Percentiles rank a stretch among this genome's conserved stretches.
Evolutionary conservation across 2,329 filamentous ascomycete species (phyloP).

Genomic region (Calonectria honghensis): DNA sequence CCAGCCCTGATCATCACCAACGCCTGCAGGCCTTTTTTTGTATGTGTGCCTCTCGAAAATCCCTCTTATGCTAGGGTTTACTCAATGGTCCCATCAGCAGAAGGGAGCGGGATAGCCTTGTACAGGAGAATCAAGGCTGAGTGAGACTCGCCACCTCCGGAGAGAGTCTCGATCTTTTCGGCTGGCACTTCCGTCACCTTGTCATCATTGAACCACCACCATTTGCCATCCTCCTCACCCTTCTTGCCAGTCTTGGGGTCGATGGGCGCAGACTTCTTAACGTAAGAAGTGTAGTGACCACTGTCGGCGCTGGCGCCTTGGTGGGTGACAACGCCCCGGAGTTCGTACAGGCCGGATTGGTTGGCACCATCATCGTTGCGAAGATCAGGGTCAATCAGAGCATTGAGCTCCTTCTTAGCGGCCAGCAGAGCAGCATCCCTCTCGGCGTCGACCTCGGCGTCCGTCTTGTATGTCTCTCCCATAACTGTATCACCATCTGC

Average conservation of each 20-base stretch:
- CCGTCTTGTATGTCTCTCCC: slow-evolving; percentile 90
- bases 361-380: slow-evolving; percentile 88
- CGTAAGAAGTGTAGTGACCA: slow-evolving; percentile 97
- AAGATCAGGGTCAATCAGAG: slow-evolving; percentile 84
- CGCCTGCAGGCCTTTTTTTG: slow-evolving; percentile 34
- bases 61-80: slow-evolving; percentile 38
- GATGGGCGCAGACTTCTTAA: slow-evolving; percentile 88
- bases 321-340: slow-evolving; percentile 95
- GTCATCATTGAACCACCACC: slow-evolving; percentile 99
- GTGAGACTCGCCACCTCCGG: slow-evolving; percentile 92
- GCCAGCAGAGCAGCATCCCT: slow-evolving; percentile 82
- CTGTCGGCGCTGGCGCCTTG: slow-evolving; percentile 98
- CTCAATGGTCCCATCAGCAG: slow-evolving; percentile 67
- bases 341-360: slow-evolving; percentile 95
- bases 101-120: slow-evolving; percentile 81
- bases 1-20: slow-evolving; percentile 30
- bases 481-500: slow-evolving; percentile 82
- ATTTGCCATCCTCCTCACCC: slow-evolving; percentile 90
- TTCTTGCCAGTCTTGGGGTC: slow-evolving; percentile 86
- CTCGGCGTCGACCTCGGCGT: slow-evolving; percentile 93
- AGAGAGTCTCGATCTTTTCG: slow-evolving; percentile 92
- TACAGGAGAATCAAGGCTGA: slow-evolving; percentile 89
- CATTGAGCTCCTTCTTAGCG: slow-evolving; percentile 91
- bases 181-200: slow-evolving; percentile 93
- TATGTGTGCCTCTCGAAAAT: slow-evolving; percentile 13